Evolutionary conservation across 1,139 yeast species (phyloP).

Genomic region (Williopsis jadinii): DNA sequence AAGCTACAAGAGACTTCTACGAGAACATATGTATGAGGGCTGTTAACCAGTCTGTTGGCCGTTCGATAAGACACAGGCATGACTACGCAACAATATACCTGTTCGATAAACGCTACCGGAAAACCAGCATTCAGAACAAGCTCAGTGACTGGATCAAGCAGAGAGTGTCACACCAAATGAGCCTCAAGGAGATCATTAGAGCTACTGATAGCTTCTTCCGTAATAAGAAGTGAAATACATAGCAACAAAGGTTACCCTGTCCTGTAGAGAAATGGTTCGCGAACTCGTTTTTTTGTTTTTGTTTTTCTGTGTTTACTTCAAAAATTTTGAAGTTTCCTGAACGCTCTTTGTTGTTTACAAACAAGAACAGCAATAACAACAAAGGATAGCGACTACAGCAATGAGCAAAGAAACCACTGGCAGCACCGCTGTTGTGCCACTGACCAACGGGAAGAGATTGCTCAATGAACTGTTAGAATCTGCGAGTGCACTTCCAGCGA

Average conservation of each 20-base stretch:
- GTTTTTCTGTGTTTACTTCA: background rate
- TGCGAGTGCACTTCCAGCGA: conserved; percentile 61
- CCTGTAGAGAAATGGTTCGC: too few species aligned
- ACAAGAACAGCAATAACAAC: too few species aligned
- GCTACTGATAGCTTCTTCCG: conserved; percentile 13
- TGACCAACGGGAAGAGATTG: conserved; percentile 25
- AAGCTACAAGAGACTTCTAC: conserved; percentile 40
- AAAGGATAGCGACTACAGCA: too few species aligned
- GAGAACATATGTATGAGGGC: conserved; percentile 90
- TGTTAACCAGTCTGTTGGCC: conserved; percentile 87
- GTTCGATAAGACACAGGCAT: conserved; percentile 78
- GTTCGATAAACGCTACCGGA: conserved; percentile 57
- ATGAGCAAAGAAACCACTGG: background rate
- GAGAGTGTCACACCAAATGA: conserved; percentile 24
- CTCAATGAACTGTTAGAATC: conserved; percentile 56
- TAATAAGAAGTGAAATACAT: too few species aligned
- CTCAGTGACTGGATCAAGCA: conserved; percentile 74
- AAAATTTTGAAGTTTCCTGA: background rate
- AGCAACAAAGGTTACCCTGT: too few species aligned
- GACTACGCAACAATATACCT: conserved; percentile 77
- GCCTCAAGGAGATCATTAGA: conserved; percentile 14
- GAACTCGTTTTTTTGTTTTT: background rate
- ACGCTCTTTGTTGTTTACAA: too few species aligned
- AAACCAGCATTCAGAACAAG: conserved; percentile 45
- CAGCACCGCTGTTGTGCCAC: conserved; percentile 13